Percentiles rank a stretch among this genome's conserved stretches.
Evolutionary conservation across 805 yeast species (phyloP).

Genomic region (Candida dendrica): DNA sequence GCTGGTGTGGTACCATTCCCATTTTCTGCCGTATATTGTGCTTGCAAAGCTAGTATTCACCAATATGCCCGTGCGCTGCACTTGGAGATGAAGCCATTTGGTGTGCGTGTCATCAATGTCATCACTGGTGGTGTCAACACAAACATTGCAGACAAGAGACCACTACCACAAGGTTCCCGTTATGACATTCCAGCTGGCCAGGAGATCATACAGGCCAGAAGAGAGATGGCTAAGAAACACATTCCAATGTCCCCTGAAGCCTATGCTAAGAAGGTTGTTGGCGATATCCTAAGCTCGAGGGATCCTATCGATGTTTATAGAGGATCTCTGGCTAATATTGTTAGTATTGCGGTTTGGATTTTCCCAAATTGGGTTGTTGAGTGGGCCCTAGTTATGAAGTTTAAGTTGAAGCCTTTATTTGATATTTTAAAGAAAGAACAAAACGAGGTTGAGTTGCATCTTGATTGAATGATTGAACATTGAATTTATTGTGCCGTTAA

Average conservation of each 20-base stretch:
- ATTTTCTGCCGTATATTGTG: slow-evolving; percentile 56
- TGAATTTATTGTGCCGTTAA: neutral
- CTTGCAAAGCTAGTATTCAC: slow-evolving; percentile 72
- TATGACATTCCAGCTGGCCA: slow-evolving; percentile 45
- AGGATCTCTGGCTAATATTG: slow-evolving; percentile 39
- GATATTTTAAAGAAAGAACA: slow-evolving; percentile 18
- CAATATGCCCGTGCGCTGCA: slow-evolving; percentile 58
- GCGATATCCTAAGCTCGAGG: slow-evolving; percentile 31
- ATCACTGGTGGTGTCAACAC: slow-evolving; percentile 75
- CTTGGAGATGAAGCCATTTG: slow-evolving; percentile 64
- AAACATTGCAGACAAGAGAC: slow-evolving; percentile 59
- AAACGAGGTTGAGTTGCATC: slow-evolving; percentile 10
- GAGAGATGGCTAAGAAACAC: slow-evolving; percentile 50
- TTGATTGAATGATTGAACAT: slow-evolving; percentile 9
- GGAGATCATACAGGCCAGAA: slow-evolving; percentile 42
- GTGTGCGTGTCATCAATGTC: slow-evolving; percentile 60
- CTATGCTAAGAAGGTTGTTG: slow-evolving; percentile 50
- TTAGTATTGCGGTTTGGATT: slow-evolving; percentile 27
- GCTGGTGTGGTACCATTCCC: slow-evolving; percentile 66
- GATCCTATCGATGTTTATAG: slow-evolving; percentile 48
- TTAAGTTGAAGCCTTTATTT: slow-evolving; percentile 30
- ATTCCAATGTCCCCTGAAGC: slow-evolving; percentile 52
- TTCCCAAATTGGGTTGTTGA: slow-evolving; percentile 46
- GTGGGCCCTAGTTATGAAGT: slow-evolving; percentile 30
- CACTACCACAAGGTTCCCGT: slow-evolving; percentile 48